Percentiles rank a stretch among this genome's conserved stretches.
Conservation (phyloP, 129 eudicot genomes). For the Pittosporum tobira region DNA sequence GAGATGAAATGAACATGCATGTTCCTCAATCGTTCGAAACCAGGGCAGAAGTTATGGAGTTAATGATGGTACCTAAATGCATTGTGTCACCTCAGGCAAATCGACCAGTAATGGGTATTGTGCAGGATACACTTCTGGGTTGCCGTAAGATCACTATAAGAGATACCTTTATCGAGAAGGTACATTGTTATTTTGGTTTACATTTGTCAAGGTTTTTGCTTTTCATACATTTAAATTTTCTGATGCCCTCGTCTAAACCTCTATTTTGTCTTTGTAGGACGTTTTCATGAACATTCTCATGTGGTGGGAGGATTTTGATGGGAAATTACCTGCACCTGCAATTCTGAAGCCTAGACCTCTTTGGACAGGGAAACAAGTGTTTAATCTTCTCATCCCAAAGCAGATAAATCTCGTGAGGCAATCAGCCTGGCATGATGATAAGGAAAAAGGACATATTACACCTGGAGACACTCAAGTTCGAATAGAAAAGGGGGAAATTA, state of each 20-base stretch:
- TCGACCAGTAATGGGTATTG: conserved; percentile 97
- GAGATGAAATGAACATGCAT: conserved; percentile 99
- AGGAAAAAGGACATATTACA: conserved; percentile 65
- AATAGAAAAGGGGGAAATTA: conserved; percentile 86
- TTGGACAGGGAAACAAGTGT: conserved; percentile 98
- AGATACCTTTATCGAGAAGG: conserved; percentile 99
- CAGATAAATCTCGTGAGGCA: conserved; percentile 81
- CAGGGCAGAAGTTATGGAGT: conserved; percentile 89
- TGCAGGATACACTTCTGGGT: conserved; percentile 94
- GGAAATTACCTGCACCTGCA: conserved; percentile 89
- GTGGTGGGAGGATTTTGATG: conserved; percentile 99
- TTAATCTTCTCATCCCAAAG: conserved; percentile 87
- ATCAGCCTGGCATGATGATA: conserved; percentile 88
- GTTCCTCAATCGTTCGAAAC: conserved; percentile 99
- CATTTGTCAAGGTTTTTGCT: conserved; percentile 3
- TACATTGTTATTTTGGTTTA: conserved; percentile 6
- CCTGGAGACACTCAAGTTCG: conserved; percentile 96
- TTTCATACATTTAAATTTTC: neutral
- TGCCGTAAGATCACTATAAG: conserved; percentile 93
- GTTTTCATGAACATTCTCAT: conserved; percentile 93
- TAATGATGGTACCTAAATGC: conserved; percentile 99
- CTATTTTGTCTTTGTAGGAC: conserved; percentile 40
- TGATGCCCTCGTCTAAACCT: too few species aligned
- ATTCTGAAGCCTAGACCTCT: conserved; percentile 93
- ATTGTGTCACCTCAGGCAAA: conserved; percentile 94